Conservation (phyloP, 225 moss, liverwort and hornwort species). For the Ulota crispa region DNA sequence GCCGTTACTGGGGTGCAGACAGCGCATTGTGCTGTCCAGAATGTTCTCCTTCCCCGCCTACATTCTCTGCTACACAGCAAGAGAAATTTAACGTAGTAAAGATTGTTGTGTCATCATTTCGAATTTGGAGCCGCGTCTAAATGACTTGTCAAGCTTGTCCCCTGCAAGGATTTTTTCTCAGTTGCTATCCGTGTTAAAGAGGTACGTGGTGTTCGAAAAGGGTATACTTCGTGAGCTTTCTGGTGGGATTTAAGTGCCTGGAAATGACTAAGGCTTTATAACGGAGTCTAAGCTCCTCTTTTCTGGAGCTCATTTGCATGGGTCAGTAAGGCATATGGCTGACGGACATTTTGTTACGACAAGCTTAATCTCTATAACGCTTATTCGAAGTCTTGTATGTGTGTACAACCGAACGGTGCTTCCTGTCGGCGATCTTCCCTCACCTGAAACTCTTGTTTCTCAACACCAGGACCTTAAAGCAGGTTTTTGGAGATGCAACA, state of each 20-base stretch:
- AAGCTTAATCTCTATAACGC: conserved; percentile 23
- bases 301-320: conserved; percentile 10
- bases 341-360: conserved; percentile 8
- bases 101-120: conserved; percentile 5
- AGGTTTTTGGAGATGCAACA: conserved; percentile 56
- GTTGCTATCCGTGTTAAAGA: conserved; percentile 36
- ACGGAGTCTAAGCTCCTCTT: conserved; percentile 8
- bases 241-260: conserved; percentile 5
- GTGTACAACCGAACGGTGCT: conserved; percentile 30
- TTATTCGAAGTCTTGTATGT: conserved; percentile 27
- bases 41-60: conserved; percentile 36
- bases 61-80: conserved; percentile 25
- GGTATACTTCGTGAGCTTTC: neutral
- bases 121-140: conserved; percentile 25
- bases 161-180: conserved; percentile 25
- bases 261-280: conserved; percentile 7
- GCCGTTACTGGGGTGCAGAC: conserved; percentile 28
- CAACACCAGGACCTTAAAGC: conserved; percentile 51
- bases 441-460: conserved; percentile 39
- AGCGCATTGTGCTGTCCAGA: conserved; percentile 51
- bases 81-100: conserved; percentile 16
- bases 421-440: conserved; percentile 33
- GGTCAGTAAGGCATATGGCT: conserved; percentile 8
- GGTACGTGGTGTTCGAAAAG: conserved; percentile 27
- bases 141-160: conserved; percentile 28